phyloP scores from a whole-genome alignment of 345 rosid genomes.

The sweet orange (Citrus sinensis) region DNA sequence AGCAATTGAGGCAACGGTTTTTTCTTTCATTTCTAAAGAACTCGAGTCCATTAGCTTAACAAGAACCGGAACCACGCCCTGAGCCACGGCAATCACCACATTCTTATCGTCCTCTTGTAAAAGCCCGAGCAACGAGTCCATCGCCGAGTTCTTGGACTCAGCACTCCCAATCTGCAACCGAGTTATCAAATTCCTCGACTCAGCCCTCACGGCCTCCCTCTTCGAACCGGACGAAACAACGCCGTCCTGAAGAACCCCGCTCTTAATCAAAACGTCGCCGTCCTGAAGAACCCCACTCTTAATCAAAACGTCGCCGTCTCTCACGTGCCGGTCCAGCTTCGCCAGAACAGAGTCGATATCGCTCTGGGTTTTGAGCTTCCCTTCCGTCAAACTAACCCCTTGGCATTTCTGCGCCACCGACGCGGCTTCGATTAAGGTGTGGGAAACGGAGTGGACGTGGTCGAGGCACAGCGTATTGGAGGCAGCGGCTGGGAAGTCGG shows the following conservation, averaged over 20 bases:
- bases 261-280: constrained; percentile 54
- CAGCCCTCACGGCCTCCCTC: constrained; percentile 63
- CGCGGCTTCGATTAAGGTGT: constrained; percentile 51
- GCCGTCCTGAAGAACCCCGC: constrained; percentile 54
- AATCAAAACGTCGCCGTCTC: constrained; percentile 61
- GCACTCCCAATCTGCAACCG: constrained; percentile 75
- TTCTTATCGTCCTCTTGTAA: constrained; percentile 74
- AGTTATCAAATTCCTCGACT: constrained; percentile 63
- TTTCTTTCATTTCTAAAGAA: constrained; percentile 63
- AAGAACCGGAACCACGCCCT: constrained; percentile 81
- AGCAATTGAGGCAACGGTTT: constrained; percentile 64
- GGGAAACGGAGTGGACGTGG: constrained; percentile 47
- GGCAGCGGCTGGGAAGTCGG: constrained; percentile 43
- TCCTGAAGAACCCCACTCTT: constrained; percentile 66
- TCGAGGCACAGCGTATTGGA: constrained; percentile 53
- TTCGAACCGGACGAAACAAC: constrained; percentile 33
- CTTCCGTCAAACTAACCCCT: constrained; percentile 43
- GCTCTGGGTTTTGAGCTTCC: constrained; percentile 89
- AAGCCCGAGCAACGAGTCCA: constrained; percentile 57
- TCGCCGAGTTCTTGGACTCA: constrained; percentile 70
- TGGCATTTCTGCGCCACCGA: constrained; percentile 50
- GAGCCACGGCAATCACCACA: constrained; percentile 84
- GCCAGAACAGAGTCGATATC: constrained; percentile 74
- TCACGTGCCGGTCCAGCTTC: constrained; percentile 57
- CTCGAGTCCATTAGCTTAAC: constrained; percentile 64